Base-by-base conservation (phyloP, 2,329 filamentous ascomycete species). In the Fusarium circinatum region DNA sequence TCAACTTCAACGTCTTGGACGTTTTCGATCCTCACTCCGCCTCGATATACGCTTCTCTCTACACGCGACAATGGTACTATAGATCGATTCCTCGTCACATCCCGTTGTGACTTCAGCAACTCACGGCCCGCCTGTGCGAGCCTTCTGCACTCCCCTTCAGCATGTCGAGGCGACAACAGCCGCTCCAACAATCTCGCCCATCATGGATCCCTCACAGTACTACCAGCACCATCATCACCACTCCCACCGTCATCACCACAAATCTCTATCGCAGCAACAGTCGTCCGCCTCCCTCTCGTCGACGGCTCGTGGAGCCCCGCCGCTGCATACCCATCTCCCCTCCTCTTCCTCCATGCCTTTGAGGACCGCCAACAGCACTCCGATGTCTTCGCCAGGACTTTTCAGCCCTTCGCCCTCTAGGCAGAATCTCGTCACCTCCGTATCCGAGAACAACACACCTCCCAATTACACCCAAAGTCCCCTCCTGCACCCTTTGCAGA, bases 401-500 rank as follows among this genome's bases (percentile, higher is more conserved):
- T 91, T 90, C 83, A 90, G 85, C 75, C 88, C 89, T 44, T 80
- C 83, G 17, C 83, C 81, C 65, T 78, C 82, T 18, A 85, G 86
- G 64, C 81, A 84, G 44, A 82, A 82, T 75, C 79, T 81, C 58
- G 79, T 82, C 32, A 83, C 85, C 36, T 84, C 87, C 34, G 78
- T 85, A 34, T 89, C 88, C 68, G 89, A 91, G 78, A 86, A 84
- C 68, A 86, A 86, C 32, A 88, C 88, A 10, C 88, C 89, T 42
- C 85, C 84, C 45, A 84, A 83, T 32, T 78, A 82, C 51, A 78
- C 84, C 45, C 85, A 85, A 65, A 91, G 89, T 76, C 91, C 92
- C 2, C 91, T 89, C 77, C 82, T 94, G 62, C 92, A 94, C 78
- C 91, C 92, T 39, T 83, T 93, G 63, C 92, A 94, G 81, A 89